A percentile compares a stretch with the other conserved stretches of the same genome.
Conservation (phyloP, 2,329 filamentous ascomycete genomes). For the Dothiorella sarmentorum region DNA sequence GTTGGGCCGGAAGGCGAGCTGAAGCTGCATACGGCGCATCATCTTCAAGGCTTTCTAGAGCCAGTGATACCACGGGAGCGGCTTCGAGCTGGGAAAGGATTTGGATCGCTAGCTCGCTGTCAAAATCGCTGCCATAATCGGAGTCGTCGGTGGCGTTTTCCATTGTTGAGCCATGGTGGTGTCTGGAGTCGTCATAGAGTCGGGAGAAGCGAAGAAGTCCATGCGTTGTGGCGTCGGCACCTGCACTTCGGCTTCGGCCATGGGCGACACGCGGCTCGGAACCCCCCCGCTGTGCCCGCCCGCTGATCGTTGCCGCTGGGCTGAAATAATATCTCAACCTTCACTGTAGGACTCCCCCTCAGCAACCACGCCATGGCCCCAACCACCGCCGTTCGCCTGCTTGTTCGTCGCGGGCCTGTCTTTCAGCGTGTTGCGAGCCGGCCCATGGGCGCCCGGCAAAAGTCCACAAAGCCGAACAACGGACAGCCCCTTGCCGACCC, state of each 20-base stretch:
- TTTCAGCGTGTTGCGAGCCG: not conserved
- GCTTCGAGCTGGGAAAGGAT: constrained; percentile 47
- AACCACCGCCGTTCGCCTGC: not conserved
- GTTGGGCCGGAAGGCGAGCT: not conserved
- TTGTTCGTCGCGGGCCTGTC: not conserved
- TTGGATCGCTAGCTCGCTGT: constrained; percentile 50
- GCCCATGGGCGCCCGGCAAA: not conserved
- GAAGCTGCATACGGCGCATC: constrained; percentile 19
- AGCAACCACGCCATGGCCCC: not conserved
- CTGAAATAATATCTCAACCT: constrained; percentile 8
- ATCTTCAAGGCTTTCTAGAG: constrained; percentile 26
- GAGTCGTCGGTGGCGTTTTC: not conserved
- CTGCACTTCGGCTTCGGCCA: not conserved
- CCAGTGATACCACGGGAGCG: constrained; percentile 28
- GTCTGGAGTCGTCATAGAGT: constrained; percentile 13
- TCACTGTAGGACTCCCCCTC: not conserved
- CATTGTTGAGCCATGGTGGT: constrained; percentile 3
- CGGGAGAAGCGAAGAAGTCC: too few relatives aligned
- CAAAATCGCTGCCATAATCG: constrained; percentile 64
- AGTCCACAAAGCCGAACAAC: not conserved
- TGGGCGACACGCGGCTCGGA: not conserved
- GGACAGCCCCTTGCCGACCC: not conserved
- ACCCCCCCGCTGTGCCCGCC: constrained; percentile 2
- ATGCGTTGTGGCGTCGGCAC: not conserved
- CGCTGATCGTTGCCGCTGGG: constrained; percentile 10